Percentiles rank a stretch among this genome's conserved stretches.
Conservation (phyloP, 2,329 filamentous ascomycete species). For the Cryphonectria naterciae region DNA sequence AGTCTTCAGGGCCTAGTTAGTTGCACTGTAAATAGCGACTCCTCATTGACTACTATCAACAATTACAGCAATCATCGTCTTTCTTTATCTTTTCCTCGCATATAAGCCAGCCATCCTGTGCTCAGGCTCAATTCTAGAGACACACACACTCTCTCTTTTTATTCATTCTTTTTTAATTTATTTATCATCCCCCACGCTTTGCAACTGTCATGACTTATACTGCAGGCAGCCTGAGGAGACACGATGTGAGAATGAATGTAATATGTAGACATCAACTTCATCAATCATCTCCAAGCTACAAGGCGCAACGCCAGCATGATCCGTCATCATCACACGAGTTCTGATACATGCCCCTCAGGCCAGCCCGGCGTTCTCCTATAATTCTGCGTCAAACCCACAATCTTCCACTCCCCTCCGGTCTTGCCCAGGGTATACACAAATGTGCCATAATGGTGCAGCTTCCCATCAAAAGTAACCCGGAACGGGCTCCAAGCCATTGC, state of each 20-base stretch:
- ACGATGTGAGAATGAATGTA: too few relatives aligned
- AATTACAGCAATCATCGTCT: background rate
- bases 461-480: constrained; percentile 21
- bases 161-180: too few relatives aligned
- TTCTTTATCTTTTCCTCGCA: too few relatives aligned
- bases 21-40: background rate
- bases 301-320: background rate
- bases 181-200: background rate
- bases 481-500: constrained; percentile 26
- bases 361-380: constrained; percentile 27
- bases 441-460: constrained; percentile 27
- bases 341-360: constrained; percentile 11
- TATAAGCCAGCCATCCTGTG: too few relatives aligned
- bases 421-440: constrained; percentile 26
- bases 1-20: background rate
- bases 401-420: constrained; percentile 23
- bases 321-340: background rate
- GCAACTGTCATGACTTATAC: too few relatives aligned
- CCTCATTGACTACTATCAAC: background rate
- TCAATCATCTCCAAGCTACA: background rate
- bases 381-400: constrained; percentile 25
- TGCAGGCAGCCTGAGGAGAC: too few relatives aligned
- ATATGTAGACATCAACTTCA: background rate
- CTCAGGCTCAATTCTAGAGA: background rate
- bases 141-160: too few relatives aligned